Conservation (phyloP, 2,329 filamentous ascomycete genomes). For the Diplodia seriata region DNA sequence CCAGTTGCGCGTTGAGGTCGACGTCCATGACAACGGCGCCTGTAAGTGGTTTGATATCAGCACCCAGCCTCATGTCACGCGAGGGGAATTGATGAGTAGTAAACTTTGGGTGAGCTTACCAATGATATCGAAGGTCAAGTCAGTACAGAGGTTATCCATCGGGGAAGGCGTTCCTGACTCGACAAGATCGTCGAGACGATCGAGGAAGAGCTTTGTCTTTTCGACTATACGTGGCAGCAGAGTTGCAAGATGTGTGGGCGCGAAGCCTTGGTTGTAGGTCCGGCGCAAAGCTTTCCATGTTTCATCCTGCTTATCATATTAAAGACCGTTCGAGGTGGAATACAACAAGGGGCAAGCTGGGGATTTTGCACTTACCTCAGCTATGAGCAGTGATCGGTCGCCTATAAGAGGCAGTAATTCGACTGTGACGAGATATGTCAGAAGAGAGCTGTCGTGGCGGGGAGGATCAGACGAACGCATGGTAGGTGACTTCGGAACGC, state of each 20-base stretch:
- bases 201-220: constrained; percentile 36
- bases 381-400: constrained; percentile 40
- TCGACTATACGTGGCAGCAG: constrained; percentile 38
- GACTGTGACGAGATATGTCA: not conserved
- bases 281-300: constrained; percentile 35
- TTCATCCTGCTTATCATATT: constrained; percentile 27
- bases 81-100: not conserved
- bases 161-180: not conserved
- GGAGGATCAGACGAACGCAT: constrained; percentile 35
- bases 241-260: constrained; percentile 36
- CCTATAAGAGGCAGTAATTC: constrained; percentile 39
- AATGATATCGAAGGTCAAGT: constrained; percentile 33
- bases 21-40: constrained; percentile 26
- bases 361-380: constrained; percentile 34
- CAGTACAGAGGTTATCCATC: constrained; percentile 13
- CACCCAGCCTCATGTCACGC: not conserved
- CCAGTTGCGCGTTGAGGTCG: constrained; percentile 19
- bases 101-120: not conserved
- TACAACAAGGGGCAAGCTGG: not conserved
- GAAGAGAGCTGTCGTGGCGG: not conserved
- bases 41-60: not conserved
- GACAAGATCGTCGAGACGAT: constrained; percentile 28
- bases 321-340: not conserved
- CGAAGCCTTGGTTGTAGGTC: constrained; percentile 38
- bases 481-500: constrained; percentile 46